Conservation (phyloP, 108 stramenopile genomes). For the Nitzschia sp. region DNA sequence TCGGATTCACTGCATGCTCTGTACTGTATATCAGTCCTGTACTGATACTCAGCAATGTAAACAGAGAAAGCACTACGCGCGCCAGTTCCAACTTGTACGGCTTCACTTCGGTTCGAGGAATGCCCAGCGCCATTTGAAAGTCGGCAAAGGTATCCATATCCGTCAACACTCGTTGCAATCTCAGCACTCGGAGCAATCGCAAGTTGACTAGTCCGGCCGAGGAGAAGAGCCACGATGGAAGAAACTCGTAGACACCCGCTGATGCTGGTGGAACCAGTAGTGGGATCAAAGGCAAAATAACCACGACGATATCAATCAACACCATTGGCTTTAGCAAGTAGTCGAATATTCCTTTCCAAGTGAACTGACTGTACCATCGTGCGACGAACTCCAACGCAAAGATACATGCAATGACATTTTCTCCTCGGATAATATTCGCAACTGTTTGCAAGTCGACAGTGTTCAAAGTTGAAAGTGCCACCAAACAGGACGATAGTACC, state of each 20-base stretch:
- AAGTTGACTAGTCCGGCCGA: slow-evolving; percentile 57
- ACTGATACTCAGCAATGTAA: slow-evolving; percentile 70
- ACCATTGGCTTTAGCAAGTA: slow-evolving; percentile 21
- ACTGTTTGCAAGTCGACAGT: not conserved
- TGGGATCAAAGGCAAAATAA: slow-evolving; percentile 8
- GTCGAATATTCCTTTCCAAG: not conserved
- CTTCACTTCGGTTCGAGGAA: not conserved
- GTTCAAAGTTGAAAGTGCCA: slow-evolving; percentile 29
- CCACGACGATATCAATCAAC: slow-evolving; percentile 15
- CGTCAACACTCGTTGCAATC: slow-evolving; percentile 69
- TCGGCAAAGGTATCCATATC: slow-evolving; percentile 64
- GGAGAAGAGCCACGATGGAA: not conserved
- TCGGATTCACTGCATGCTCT: slow-evolving; percentile 74
- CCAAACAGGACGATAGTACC: slow-evolving; percentile 21
- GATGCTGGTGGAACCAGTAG: not conserved
- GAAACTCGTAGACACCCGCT: not conserved
- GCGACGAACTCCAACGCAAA: slow-evolving; percentile 23
- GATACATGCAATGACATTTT: slow-evolving; percentile 5
- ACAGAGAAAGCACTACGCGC: slow-evolving; percentile 65
- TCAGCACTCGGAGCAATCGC: slow-evolving; percentile 64
- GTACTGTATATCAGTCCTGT: slow-evolving; percentile 82
- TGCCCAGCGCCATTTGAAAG: slow-evolving; percentile 45
- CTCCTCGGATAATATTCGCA: not conserved
- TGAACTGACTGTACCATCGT: slow-evolving; percentile 27
- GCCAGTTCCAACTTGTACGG: slow-evolving; percentile 78